Evolutionary conservation across 1,284 basidiomycete species (phyloP).

Genomic region (Sporisorium graminicola): DNA sequence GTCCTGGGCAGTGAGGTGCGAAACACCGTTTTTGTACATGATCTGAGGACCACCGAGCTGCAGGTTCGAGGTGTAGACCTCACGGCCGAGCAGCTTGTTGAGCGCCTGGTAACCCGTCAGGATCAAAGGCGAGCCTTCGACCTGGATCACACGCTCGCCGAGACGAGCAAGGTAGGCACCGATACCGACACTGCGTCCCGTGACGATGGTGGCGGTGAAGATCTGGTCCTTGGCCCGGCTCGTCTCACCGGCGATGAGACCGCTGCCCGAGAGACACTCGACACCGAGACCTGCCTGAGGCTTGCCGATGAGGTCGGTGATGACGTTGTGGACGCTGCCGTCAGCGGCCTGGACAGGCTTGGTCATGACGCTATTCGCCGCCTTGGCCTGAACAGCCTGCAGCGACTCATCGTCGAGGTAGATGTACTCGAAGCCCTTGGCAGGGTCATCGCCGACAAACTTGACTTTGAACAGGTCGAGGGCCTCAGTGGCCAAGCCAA

Average conservation of each 20-base stretch:
- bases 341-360: conserved; percentile 82
- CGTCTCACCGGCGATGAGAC: conserved; percentile 98
- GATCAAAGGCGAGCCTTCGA: conserved; percentile 99
- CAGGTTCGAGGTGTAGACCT: conserved; percentile 98
- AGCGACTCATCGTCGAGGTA: conserved; percentile 77
- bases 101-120: conserved; percentile 95
- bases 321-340: conserved; percentile 89
- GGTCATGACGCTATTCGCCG: conserved; percentile 80
- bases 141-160: conserved; percentile 97
- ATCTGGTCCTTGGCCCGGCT: conserved; percentile 98
- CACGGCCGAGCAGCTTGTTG: conserved; percentile 98
- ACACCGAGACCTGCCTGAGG: conserved; percentile 95
- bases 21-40: conserved; percentile 79
- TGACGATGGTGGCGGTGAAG: conserved; percentile 99
- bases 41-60: conserved; percentile 95
- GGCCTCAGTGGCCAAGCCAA: conserved; percentile 94
- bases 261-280: conserved; percentile 93
- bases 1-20: conserved; percentile 92
- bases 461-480: conserved; percentile 90
- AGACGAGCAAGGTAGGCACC: conserved; percentile 98
- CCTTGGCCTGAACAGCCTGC: conserved; percentile 74
- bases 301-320: conserved; percentile 95
- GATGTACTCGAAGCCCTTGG: conserved; percentile 96
- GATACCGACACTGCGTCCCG: conserved; percentile 98
- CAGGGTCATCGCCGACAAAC: conserved; percentile 86